Percentiles rank a stretch among this genome's conserved stretches.
phyloP scores from a whole-genome alignment of 108 stramenopile species.

The Nitzschia sp. region DNA sequence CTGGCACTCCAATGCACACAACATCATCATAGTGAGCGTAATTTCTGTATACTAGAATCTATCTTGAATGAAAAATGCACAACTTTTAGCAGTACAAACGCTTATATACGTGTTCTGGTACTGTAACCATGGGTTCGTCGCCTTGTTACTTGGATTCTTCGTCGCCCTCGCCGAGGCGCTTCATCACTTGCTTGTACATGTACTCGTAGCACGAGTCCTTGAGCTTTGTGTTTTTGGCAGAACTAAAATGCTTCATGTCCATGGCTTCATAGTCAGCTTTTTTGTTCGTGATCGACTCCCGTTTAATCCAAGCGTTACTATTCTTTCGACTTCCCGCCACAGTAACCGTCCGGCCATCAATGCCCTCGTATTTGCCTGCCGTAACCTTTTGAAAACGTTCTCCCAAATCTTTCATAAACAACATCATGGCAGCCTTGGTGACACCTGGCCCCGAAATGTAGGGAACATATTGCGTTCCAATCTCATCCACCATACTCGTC shows the following conservation, averaged over 20 bases:
- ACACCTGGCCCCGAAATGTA: slow-evolving; percentile 42
- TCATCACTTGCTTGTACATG: slow-evolving; percentile 2
- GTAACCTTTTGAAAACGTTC: neutral
- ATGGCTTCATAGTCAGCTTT: slow-evolving; percentile 9
- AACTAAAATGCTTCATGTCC: slow-evolving; percentile 29
- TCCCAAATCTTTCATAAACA: slow-evolving; percentile 4
- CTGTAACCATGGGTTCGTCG: too few species aligned
- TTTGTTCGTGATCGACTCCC: slow-evolving; percentile 17
- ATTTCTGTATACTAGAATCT: too few species aligned
- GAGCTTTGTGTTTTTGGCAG: neutral
- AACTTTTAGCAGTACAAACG: too few species aligned
- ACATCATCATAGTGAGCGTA: too few species aligned
- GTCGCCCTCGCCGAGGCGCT: too few species aligned
- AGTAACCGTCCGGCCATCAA: slow-evolving; percentile 8
- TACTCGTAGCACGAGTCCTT: slow-evolving; percentile 13
- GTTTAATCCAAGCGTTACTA: slow-evolving; percentile 15
- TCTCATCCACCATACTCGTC: neutral
- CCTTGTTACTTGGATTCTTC: too few species aligned
- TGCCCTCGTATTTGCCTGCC: slow-evolving; percentile 7
- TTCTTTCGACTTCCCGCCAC: slow-evolving; percentile 20
- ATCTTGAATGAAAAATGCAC: too few species aligned
- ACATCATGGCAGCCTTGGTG: slow-evolving; percentile 4
- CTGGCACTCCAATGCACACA: too few species aligned
- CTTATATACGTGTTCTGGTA: too few species aligned
- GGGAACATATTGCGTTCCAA: slow-evolving; percentile 25